Percentiles rank a stretch among this genome's conserved stretches.
Evolutionary conservation across 2,329 filamentous ascomycete species (phyloP).

Genomic region (Talaromyces sp.): DNA sequence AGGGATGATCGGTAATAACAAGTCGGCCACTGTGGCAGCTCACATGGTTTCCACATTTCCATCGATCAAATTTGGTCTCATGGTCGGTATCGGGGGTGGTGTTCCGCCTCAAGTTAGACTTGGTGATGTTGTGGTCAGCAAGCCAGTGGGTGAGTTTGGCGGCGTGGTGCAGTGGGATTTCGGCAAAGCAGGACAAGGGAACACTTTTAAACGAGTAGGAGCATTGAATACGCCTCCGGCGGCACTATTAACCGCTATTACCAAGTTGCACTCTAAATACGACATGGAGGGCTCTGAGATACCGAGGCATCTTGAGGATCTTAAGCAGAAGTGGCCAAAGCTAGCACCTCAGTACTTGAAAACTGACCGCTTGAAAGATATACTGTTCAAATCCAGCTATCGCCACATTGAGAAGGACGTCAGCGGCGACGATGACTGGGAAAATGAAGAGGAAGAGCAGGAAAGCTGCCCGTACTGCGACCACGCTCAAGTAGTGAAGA

Average conservation of each 20-base stretch:
- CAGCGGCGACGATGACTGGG: neutral
- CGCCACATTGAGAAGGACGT: neutral
- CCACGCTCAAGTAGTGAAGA: neutral
- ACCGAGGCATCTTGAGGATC: neutral
- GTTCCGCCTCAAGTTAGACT: constrained; percentile 10
- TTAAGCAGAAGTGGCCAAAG: neutral
- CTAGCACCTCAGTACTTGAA: neutral
- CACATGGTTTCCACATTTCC: constrained; percentile 26
- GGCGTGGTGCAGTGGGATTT: constrained; percentile 11
- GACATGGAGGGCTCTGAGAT: neutral
- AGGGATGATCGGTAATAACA: constrained; percentile 23
- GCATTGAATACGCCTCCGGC: neutral
- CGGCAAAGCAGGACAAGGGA: neutral
- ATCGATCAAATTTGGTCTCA: constrained; percentile 29
- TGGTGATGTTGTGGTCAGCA: constrained; percentile 12
- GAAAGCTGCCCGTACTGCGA: neutral
- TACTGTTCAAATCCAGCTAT: neutral
- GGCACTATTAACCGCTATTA: neutral
- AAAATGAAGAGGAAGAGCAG: neutral
- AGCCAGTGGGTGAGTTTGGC: neutral
- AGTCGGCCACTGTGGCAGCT: constrained; percentile 26
- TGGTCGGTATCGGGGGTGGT: constrained; percentile 39
- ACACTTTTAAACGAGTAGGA: neutral
- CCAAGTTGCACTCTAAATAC: neutral
- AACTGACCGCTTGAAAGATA: neutral